Evolutionary conservation across 2,329 filamentous ascomycete genomes (phyloP).

Genomic region (Exophiala lecanii-corni): DNA sequence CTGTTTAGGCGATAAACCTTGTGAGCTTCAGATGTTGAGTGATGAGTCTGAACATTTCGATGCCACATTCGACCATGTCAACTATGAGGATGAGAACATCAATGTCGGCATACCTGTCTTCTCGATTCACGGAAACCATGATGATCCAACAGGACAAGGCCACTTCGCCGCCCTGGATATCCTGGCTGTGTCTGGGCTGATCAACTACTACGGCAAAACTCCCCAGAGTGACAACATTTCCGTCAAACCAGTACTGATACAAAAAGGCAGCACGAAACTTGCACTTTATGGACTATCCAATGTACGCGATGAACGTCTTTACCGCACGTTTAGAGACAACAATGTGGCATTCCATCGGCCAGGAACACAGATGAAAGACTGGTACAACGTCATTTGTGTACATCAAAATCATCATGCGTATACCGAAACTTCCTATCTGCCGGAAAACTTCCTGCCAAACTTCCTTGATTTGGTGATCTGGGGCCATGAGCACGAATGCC

Average conservation of each 20-base stretch:
- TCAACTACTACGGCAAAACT: constrained; percentile 94
- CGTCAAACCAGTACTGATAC: constrained; percentile 83
- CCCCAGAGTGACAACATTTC: constrained; percentile 91
- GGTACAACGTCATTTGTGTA: constrained; percentile 93
- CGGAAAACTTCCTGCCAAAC: constrained; percentile 85
- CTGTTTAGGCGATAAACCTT: constrained; percentile 91
- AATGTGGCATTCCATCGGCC: constrained; percentile 93
- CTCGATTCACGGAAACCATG: constrained; percentile 97
- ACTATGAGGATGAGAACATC: constrained; percentile 96
- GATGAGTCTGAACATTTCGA: constrained; percentile 90
- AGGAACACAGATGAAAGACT: constrained; percentile 72
- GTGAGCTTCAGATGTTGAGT: constrained; percentile 88
- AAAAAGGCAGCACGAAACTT: constrained; percentile 89
- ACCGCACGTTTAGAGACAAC: constrained; percentile 85
- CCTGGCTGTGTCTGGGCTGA: constrained; percentile 79
- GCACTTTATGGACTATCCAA: constrained; percentile 94
- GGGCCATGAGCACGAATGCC: constrained; percentile 96
- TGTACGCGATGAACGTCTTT: constrained; percentile 89
- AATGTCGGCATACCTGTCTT: constrained; percentile 97
- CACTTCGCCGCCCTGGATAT: constrained; percentile 87
- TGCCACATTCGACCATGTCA: constrained; percentile 85
- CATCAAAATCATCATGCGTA: constrained; percentile 96
- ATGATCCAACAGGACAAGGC: constrained; percentile 94
- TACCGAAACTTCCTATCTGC: constrained; percentile 87
- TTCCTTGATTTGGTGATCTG: constrained; percentile 91